Evolutionary conservation across 805 yeast genomes (phyloP), one percentile per base, ranked within the genome.

Genomic region (Starmera dryadoides): DNA sequence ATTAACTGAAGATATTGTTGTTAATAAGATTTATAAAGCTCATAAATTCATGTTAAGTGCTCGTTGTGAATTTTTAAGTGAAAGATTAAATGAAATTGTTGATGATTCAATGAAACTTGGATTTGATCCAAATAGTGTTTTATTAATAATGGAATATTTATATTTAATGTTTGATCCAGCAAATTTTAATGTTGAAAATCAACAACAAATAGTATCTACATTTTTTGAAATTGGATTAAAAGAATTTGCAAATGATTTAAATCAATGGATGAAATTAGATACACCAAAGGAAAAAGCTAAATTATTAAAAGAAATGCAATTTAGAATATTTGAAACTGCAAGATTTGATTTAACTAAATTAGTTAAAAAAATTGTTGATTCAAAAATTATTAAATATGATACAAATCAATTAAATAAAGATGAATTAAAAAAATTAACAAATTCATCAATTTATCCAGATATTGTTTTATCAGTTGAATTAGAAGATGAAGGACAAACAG

Each of bases 1-100:
- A 6, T 14, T 47, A 0, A 46, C 52, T 1, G 50, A 52, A 32
- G 59, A 55, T 33, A 20, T 53, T 10, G 46, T 47, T 1, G 32
- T 65, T 21, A 33, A 39, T 12, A 48, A 49, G 1, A 50, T 30
- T 6, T 34, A 30, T 64, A 19, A 32, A 16, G 34, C 34, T 3
- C 77, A 74, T 48, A 58, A 58, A 37, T 73, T 72, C 47, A 50
- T 73, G 49, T 42, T 74, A 14, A 42, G 46, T n/a, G 59, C 68
- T 0, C 52, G 73, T 45, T 59, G 69, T 33, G 38, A 48, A 1
- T 58, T 50, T 36, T 59, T 71, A 34, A 45, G 42, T 15, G 33
- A 23, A 36, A 50, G 2, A 44, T 11, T 16, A 4, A 17, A 17
- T 15, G 28, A n/a, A n/a, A 8, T 4, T 10, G 28, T 4, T 25